Evolutionary conservation across 495 filamentous ascomycete species (phyloP).

Genomic region (Aspergillus bridgeri): DNA sequence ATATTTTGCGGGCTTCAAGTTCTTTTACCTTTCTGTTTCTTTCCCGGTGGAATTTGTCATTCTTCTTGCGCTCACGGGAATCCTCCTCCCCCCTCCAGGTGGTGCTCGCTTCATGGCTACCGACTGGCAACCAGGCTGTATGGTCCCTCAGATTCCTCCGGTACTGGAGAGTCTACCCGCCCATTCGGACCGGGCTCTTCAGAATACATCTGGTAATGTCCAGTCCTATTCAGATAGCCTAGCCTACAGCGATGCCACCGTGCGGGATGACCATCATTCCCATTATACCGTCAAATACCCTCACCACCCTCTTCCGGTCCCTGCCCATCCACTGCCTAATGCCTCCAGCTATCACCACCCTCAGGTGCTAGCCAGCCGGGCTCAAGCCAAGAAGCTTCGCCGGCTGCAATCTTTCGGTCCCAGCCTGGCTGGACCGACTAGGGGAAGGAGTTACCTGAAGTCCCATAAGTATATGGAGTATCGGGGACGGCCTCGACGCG

Average conservation of each 20-base stretch:
- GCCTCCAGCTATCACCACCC: slow-evolving; percentile 27
- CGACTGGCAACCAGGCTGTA: slow-evolving; percentile 47
- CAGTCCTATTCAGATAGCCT: slow-evolving; percentile 44
- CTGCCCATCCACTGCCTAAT: slow-evolving; percentile 30
- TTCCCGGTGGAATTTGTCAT: slow-evolving; percentile 19
- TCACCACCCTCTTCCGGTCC: slow-evolving; percentile 28
- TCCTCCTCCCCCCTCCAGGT: slow-evolving; percentile 48
- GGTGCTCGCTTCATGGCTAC: slow-evolving; percentile 44
- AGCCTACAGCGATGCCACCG: slow-evolving; percentile 29
- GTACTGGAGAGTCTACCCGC: slow-evolving; percentile 38
- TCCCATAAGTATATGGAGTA: slow-evolving; percentile 58
- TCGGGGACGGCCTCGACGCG: slow-evolving; percentile 62
- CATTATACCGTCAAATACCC: slow-evolving; percentile 43
- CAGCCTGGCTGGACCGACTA: slow-evolving; percentile 27
- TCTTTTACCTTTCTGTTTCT: slow-evolving; percentile 17
- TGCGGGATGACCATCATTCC: slow-evolving; percentile 39
- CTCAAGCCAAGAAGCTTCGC: slow-evolving; percentile 38
- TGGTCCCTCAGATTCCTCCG: slow-evolving; percentile 41
- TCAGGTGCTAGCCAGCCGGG: slow-evolving; percentile 31
- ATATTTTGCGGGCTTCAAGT: slow-evolving; percentile 39
- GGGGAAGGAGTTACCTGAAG: slow-evolving; percentile 42
- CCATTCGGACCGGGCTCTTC: slow-evolving; percentile 44
- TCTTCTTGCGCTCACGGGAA: slow-evolving; percentile 19
- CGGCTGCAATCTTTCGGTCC: slow-evolving; percentile 38
- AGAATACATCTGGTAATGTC: slow-evolving; percentile 49